A percentile compares a stretch with the other conserved stretches of the same genome.
These are phyloP conservation scores for Gnomoniopsis sp. DNA, from an alignment of 2,329 filamentous ascomycete genomes.

Conservation along the genomic window DNA sequence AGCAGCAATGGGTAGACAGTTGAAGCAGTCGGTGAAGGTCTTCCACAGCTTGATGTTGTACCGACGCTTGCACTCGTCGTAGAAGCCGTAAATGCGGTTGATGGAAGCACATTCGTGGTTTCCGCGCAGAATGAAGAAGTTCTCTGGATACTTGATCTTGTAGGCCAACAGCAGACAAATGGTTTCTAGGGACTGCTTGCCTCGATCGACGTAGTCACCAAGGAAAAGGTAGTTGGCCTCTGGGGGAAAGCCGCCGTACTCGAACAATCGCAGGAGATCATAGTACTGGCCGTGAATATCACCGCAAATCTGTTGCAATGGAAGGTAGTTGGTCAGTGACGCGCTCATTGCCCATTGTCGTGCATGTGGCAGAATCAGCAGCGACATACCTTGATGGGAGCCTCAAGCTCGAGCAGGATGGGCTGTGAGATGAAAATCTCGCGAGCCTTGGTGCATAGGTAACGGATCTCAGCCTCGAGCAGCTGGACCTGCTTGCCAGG, in stretches of 20 bases:
- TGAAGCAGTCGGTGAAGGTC: conserved; percentile 99
- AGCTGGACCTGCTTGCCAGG: conserved; percentile 98
- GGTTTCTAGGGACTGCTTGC: conserved; percentile 98
- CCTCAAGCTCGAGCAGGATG: conserved; percentile 94
- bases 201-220: conserved; percentile 96
- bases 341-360: conserved; percentile 3
- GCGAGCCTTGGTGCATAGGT: conserved; percentile 94
- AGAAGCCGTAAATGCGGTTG: conserved; percentile 99
- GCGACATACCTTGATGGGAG: conserved; percentile 87
- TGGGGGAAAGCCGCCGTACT: conserved; percentile 96
- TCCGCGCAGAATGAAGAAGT: conserved; percentile 97
- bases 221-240: conserved; percentile 99
- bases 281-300: conserved; percentile 99
- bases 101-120: conserved; percentile 99
- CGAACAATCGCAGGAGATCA: conserved; percentile 93
- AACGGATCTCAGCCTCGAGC: conserved; percentile 92
- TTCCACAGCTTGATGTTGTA: conserved; percentile 99
- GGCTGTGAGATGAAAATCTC: conserved; percentile 99
- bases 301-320: conserved; percentile 76
- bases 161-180: conserved; percentile 95
- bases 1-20: conserved; percentile 94
- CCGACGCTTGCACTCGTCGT: conserved; percentile 98
- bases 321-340: conserved; percentile 10
- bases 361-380: conserved; percentile 1
- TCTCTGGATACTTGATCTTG: conserved; percentile 99